Percentiles rank a stretch among this genome's conserved stretches.
Conservation (phyloP, 2,329 filamentous ascomycete genomes). For the Bipolaris bicolor region DNA sequence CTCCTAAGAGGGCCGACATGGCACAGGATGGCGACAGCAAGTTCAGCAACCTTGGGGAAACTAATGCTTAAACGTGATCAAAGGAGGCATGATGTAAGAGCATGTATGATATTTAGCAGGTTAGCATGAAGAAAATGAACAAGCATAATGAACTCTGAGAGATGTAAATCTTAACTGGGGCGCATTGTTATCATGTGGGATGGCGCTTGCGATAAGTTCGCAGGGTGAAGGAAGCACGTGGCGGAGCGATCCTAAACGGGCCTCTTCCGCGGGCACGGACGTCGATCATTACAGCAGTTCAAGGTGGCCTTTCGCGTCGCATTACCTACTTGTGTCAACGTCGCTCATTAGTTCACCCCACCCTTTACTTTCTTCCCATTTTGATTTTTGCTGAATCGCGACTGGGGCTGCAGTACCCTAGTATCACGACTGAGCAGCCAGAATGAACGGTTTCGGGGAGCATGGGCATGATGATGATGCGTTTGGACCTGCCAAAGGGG, state of each 20-base stretch:
- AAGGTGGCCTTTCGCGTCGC: conserved; percentile 46
- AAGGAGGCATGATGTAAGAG: neutral
- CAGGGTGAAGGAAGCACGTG: conserved; percentile 5
- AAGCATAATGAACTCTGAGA: neutral
- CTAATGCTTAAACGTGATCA: conserved; percentile 10
- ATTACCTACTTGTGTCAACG: conserved; percentile 17
- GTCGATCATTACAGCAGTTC: conserved; percentile 33
- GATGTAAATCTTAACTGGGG: neutral
- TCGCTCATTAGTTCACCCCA: conserved; percentile 27
- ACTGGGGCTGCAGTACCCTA: conserved; percentile 38
- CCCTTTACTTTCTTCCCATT: conserved; percentile 13
- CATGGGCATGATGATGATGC: conserved; percentile 75
- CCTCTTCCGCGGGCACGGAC: conserved; percentile 33
- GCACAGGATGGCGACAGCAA: conserved; percentile 27
- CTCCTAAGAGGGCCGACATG: conserved; percentile 16
- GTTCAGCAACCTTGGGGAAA: conserved; percentile 29
- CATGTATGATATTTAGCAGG: conserved; percentile 4
- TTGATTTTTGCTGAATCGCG: conserved; percentile 19
- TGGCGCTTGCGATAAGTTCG: neutral
- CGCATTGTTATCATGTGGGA: neutral
- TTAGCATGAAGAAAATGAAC: neutral
- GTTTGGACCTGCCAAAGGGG: conserved; percentile 74
- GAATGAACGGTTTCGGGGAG: conserved; percentile 78
- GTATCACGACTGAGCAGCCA: conserved; percentile 27
- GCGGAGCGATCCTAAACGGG: conserved; percentile 21